A percentile compares a stretch with the other conserved stretches of the same genome.
Evolutionary conservation across 2,329 filamentous ascomycete species (phyloP).

Genomic region (Monosporascus sp.): DNA sequence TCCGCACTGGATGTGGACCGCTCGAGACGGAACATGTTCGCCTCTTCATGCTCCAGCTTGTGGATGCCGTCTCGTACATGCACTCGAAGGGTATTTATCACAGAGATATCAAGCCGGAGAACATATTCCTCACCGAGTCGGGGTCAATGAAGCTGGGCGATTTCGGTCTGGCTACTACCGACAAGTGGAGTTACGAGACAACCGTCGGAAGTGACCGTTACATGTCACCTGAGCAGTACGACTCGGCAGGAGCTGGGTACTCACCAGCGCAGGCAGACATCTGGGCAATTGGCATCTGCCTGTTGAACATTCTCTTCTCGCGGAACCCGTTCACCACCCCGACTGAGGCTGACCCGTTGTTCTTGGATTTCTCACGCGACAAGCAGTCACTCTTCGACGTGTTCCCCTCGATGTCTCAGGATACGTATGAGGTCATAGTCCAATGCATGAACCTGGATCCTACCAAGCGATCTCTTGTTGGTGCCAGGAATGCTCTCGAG

Average conservation of each 20-base stretch:
- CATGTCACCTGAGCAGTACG: constrained; percentile 98
- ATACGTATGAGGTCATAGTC: constrained; percentile 90
- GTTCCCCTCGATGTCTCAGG: constrained; percentile 97
- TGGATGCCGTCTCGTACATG: constrained; percentile 84
- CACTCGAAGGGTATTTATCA: constrained; percentile 90
- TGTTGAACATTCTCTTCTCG: constrained; percentile 94
- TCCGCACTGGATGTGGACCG: constrained; percentile 80
- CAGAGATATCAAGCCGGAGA: constrained; percentile 98
- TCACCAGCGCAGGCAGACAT: constrained; percentile 90
- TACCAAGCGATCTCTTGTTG: constrained; percentile 74
- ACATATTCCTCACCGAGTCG: constrained; percentile 86
- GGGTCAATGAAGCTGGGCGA: constrained; percentile 95
- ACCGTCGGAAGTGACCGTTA: constrained; percentile 97
- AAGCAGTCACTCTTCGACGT: constrained; percentile 96
- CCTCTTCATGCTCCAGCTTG: constrained; percentile 91
- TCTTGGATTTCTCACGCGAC: constrained; percentile 87
- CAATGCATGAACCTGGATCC: constrained; percentile 91
- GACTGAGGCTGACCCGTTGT: constrained; percentile 84
- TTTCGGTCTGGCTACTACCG: constrained; percentile 86
- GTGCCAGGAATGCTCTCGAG: constrained; percentile 70
- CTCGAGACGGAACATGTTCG: constrained; percentile 94
- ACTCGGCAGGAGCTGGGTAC: constrained; percentile 81
- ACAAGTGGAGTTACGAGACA: constrained; percentile 85
- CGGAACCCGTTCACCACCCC: constrained; percentile 93
- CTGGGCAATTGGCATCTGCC: constrained; percentile 94